phyloP scores from a whole-genome alignment of 257 asterid species.

The Salvia miltiorrhiza region DNA sequence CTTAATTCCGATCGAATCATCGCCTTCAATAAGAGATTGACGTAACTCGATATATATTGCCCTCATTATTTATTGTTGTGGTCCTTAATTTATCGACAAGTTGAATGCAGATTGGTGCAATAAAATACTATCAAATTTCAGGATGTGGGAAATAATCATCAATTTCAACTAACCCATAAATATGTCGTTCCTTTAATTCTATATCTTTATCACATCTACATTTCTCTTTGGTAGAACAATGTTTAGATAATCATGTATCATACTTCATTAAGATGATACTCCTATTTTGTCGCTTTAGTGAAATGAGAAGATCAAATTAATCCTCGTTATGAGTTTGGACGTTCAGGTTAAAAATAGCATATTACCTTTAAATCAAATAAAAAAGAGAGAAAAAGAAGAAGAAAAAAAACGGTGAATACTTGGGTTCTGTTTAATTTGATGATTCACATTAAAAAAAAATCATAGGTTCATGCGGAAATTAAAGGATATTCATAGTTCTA shows the following conservation, averaged over 20 bases:
- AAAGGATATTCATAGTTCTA: too few species aligned
- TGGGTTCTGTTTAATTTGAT: too few species aligned
- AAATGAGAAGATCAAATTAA: not conserved
- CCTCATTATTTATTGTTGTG: not conserved
- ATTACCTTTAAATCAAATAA: too few species aligned
- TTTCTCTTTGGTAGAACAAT: not conserved
- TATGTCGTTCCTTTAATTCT: not conserved
- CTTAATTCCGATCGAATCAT: not conserved
- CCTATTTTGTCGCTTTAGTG: not conserved
- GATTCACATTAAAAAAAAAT: too few species aligned
- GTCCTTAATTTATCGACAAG: not conserved
- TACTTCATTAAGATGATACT: not conserved
- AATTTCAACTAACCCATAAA: not conserved
- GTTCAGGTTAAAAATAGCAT: too few species aligned
- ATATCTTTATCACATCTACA: not conserved
- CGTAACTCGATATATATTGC: not conserved
- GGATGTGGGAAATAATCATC: not conserved
- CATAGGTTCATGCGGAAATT: too few species aligned
- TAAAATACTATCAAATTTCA: conserved; percentile 1
- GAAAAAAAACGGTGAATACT: too few species aligned
- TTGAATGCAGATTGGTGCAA: conserved; percentile 5
- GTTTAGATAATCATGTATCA: not conserved
- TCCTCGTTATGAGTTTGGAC: not conserved
- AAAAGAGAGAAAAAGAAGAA: too few species aligned
- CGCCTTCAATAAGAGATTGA: not conserved